Percentiles rank a stretch among this genome's conserved stretches.
Conservation (phyloP, 2,329 filamentous ascomycete species). For the Diaporthe ilicicola region DNA sequence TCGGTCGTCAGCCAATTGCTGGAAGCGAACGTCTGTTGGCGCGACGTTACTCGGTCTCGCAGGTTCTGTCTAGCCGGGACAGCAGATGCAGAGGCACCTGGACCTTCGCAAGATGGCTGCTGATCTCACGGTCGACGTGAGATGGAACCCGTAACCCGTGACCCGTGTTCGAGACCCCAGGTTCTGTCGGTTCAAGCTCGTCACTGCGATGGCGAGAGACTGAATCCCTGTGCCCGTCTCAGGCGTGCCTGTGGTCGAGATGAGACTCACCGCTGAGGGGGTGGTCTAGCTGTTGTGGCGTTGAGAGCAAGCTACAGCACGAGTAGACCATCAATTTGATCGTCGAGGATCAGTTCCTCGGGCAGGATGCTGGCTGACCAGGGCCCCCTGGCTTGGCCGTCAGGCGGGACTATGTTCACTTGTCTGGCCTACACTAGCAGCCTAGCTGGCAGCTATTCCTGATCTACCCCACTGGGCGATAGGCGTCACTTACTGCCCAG, state of each 20-base stretch:
- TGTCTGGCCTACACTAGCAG: neutral
- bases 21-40: constrained; percentile 23
- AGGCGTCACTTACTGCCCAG: constrained; percentile 14
- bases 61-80: constrained; percentile 16
- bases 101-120: constrained; percentile 21
- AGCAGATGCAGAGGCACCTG: neutral
- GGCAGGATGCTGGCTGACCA: constrained; percentile 10
- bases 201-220: constrained; percentile 8
- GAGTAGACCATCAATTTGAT: neutral
- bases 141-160: constrained; percentile 18
- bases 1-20: constrained; percentile 17
- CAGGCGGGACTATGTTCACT: neutral
- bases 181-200: neutral
- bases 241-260: constrained; percentile 15
- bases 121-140: constrained; percentile 26
- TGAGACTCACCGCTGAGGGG: constrained; percentile 21
- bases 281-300: constrained; percentile 22
- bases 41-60: constrained; percentile 33
- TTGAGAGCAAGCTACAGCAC: constrained; percentile 7
- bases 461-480: constrained; percentile 16
- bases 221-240: constrained; percentile 15
- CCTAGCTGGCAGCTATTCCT: constrained; percentile 11
- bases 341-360: constrained; percentile 20
- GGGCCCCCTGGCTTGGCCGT: constrained; percentile 13
- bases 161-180: constrained; percentile 4